Evolutionary conservation across 2,329 filamentous ascomycete genomes (phyloP).

Genomic region (Epichloe sibirici): DNA sequence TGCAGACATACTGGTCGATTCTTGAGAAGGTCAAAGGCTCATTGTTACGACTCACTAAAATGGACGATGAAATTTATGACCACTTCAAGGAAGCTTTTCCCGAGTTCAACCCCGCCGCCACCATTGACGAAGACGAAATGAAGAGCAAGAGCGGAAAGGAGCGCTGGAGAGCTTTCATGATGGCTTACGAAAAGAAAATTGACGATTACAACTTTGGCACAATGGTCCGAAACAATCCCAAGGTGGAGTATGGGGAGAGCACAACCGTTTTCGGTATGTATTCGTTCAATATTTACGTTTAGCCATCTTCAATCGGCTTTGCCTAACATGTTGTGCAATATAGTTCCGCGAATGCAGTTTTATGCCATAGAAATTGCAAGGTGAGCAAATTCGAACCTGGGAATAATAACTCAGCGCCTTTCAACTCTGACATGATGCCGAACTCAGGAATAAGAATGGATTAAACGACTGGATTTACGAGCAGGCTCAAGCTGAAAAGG

Average conservation of each 20-base stretch:
- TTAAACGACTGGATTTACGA: constrained; percentile 98
- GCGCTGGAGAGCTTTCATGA: constrained; percentile 89
- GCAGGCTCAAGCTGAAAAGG: constrained; percentile 52
- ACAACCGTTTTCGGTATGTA: constrained; percentile 79
- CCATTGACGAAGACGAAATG: constrained; percentile 86
- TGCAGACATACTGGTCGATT: constrained; percentile 94
- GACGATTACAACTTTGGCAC: constrained; percentile 98
- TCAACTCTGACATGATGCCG: not conserved
- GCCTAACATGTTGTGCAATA: not conserved
- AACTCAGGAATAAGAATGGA: constrained; percentile 62
- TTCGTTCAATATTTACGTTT: not conserved
- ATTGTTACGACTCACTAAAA: constrained; percentile 78
- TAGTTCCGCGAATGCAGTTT: constrained; percentile 45
- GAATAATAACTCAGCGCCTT: too few relatives aligned
- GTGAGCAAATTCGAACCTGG: constrained; percentile 10
- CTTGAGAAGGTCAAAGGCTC: constrained; percentile 85
- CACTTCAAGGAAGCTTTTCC: constrained; percentile 83
- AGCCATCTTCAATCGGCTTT: not conserved
- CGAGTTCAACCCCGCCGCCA: constrained; percentile 73
- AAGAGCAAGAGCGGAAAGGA: constrained; percentile 96
- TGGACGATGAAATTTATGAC: constrained; percentile 88
- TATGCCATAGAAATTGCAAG: constrained; percentile 42
- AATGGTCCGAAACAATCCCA: constrained; percentile 68
- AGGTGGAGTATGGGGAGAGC: constrained; percentile 74
- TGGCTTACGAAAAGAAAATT: constrained; percentile 85